Evolutionary conservation across 1,284 basidiomycete genomes (phyloP).

Genomic region (Ceratorhiza oryzae-sativae): DNA sequence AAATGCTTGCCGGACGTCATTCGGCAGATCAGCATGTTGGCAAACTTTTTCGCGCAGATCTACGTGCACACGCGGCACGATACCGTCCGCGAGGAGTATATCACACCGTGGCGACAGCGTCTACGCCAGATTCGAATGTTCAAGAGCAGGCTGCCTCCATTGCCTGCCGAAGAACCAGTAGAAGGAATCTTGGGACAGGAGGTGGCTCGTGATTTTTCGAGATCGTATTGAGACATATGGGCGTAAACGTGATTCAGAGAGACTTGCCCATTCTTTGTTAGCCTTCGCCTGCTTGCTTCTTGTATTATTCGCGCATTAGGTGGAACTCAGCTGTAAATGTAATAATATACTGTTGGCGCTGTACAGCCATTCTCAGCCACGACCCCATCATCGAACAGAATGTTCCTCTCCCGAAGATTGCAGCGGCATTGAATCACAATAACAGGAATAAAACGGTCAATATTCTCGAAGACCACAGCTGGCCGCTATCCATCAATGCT

Average conservation of each 20-base stretch:
- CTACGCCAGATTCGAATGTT: slow-evolving; percentile 79
- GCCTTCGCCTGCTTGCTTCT: neutral
- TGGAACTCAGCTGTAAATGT: no score
- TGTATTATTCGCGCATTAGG: no score
- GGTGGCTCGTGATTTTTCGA: slow-evolving; percentile 54
- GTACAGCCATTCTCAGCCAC: no score
- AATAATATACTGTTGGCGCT: no score
- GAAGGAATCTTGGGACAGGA: slow-evolving; percentile 54
- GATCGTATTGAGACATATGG: slow-evolving; percentile 49
- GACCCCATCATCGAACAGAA: no score
- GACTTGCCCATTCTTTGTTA: neutral
- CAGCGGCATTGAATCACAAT: no score
- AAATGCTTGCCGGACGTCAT: slow-evolving; percentile 82
- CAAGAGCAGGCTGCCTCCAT: slow-evolving; percentile 49
- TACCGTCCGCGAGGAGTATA: slow-evolving; percentile 75
- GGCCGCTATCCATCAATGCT: no score
- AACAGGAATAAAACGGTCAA: no score
- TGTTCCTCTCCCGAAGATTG: no score
- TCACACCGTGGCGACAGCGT: slow-evolving; percentile 87
- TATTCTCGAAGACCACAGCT: no score
- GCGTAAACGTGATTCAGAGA: neutral
- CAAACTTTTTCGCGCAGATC: slow-evolving; percentile 87
- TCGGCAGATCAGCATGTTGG: slow-evolving; percentile 82
- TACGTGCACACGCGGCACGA: slow-evolving; percentile 78
- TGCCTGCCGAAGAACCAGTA: slow-evolving; percentile 45